Evolutionary conservation across 177 flowering plant species (phyloP), one percentile per base, ranked within the genome.

Genomic region (Vitis hybrid): DNA sequence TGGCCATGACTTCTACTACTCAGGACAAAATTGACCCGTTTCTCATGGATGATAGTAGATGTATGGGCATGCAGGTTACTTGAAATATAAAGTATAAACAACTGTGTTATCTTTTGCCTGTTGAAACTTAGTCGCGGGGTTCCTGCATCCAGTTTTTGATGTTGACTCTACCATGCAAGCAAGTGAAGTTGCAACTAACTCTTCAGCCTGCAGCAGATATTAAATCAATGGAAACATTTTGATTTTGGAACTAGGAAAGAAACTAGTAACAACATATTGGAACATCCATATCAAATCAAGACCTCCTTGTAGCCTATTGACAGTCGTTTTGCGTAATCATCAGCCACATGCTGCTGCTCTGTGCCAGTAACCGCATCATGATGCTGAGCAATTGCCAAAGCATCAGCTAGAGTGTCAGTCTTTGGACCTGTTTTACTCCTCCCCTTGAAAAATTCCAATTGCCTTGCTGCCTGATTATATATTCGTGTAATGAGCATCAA

Each of bases 331-430:
- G 91, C 86, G 81, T 93, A 93, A 80, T 93, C 97, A 85, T 91
- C 65, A 16, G 98, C 92, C 65, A 93, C 98, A 80, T 93, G 97
- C 70, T 93, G 98, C 85, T 89, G 81, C 69, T 75, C 85, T 12
- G 98, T 93, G 13, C 98, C 97, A 79, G 82, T 80, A 64, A 93
- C 95, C 56, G 90, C 98, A 87, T 93, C 98, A 79, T 93, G 98
- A 82, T 93, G 98, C 72, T 93, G 98, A 73, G 90, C 91, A 70
- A 93, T 82, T 54, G 93, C 98, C 72, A 93, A 80, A 64, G 98
- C 97, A 85, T 93, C 92, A 14, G 85, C 97, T 62, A 93, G 74
- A 46, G 79, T 67, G 72, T 87, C 91, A 32, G 92, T 87, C 16
- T 81, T 90, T 49, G 91, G 86, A n/a, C 89, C 84, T 32, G 80